Base-by-base conservation (phyloP, 1,284 basidiomycete species). In the Butyriboletus appendiculatus region DNA sequence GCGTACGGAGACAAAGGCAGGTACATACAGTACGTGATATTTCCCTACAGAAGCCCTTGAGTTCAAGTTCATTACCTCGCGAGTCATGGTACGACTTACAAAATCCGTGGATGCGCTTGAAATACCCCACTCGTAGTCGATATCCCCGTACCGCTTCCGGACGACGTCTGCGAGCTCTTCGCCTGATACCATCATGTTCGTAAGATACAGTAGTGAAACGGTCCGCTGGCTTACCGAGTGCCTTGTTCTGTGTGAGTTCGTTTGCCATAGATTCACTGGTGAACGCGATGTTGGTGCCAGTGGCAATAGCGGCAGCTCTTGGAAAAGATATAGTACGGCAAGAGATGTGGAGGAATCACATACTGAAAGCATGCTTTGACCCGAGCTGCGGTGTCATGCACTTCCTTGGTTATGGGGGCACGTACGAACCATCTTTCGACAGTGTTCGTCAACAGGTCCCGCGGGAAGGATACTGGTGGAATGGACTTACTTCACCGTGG, bases 341-440 rank as follows among this genome's bases (percentile, higher is more conserved):
- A 33, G 34, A 4, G 20, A 49, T 11, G 35, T 30, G 18, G 30
- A 48, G 35, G 9, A 32, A 26, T 24, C 5, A 73, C 82, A 51
- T 60, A 90, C 87, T 88, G 78, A 67, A 94, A 90, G 68, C 90
- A 92, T 10, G 80, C 81, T 28, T 77, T 72, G 10, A 92, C 85
- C 39, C 87, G 79, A 45, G 77, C 74, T 16, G 78, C 67, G 1
- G 87, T 81, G 7, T 72, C 76, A 50, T 82, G 70, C 45, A 86
- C 74, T 59, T 88, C 87, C 12, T 75, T 73, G 49, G 80, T 78
- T 3, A 81, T 81, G 12, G 86, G 88, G 0, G 87, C 85, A 18
- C 92, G 84, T 4, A 92, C 80, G 57, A 82, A 81, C 75, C 82
- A 92, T 18, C 81, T 81, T 54, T 55, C 14, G 15, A 26, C 10